phyloP scores from a whole-genome alignment of 2,329 filamentous ascomycete species.

The Aspergillus novofumigatus region DNA sequence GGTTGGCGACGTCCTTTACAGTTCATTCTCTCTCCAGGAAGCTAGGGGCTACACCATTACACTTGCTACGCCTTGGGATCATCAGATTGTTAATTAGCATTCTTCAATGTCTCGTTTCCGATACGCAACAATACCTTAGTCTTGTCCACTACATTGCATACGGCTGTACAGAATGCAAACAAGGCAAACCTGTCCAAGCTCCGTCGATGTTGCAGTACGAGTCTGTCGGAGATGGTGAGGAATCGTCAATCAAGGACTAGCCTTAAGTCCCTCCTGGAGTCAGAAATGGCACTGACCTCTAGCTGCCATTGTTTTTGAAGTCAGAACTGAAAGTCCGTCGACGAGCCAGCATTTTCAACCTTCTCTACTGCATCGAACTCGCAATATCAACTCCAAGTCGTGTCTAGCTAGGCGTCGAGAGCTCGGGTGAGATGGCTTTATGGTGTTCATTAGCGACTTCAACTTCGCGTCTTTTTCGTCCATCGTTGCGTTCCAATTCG shows the following conservation, averaged over 20 bases:
- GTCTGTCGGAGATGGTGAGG: not conserved
- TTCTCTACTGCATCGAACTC: not conserved
- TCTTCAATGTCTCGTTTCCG: not conserved
- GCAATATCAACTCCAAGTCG: not conserved
- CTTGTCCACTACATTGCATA: not conserved
- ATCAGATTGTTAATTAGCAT: not conserved
- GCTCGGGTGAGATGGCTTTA: slow-evolving; percentile 7
- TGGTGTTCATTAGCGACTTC: slow-evolving; percentile 6
- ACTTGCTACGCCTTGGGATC: not conserved
- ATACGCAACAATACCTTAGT: not conserved
- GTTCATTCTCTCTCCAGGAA: not conserved
- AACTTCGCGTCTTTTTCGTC: slow-evolving; percentile 13
- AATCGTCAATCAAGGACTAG: not conserved
- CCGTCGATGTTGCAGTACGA: not conserved
- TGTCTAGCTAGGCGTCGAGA: not conserved
- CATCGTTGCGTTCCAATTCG: slow-evolving; percentile 7
- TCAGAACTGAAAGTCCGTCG: not conserved
- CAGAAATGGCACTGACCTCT: not conserved
- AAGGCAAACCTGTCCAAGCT: not conserved
- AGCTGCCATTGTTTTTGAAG: too few species aligned
- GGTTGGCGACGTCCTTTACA: not conserved
- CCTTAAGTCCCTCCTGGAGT: not conserved
- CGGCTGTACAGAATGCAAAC: not conserved
- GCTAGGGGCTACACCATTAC: not conserved
- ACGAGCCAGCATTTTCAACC: not conserved